phyloP scores from a whole-genome alignment of 768 basidiomycete genomes.

The Phylloporus arenicola region DNA sequence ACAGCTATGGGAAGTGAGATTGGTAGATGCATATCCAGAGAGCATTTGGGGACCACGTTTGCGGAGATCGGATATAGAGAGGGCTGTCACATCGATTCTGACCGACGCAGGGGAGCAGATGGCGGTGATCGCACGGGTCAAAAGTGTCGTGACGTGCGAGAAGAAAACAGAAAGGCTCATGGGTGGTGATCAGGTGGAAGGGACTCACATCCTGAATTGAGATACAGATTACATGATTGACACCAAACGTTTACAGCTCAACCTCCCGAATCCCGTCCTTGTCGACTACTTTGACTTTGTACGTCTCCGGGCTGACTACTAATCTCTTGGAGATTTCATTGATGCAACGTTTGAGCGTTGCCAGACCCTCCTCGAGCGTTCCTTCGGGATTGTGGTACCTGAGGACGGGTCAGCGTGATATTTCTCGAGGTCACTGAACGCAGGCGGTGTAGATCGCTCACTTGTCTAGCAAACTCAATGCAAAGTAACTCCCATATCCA shows the following conservation, averaged over 20 bases:
- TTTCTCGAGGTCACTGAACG: background rate
- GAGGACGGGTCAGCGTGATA: background rate
- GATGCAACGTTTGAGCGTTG: constrained; percentile 78
- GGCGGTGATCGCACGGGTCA: constrained; percentile 31
- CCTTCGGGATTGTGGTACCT: constrained; percentile 93
- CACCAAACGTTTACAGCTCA: constrained; percentile 47
- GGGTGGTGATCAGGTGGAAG: constrained; percentile 46
- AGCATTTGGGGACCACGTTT: constrained; percentile 58
- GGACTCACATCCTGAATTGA: constrained; percentile 20
- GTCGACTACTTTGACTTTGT: constrained; percentile 89
- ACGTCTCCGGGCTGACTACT: constrained; percentile 72
- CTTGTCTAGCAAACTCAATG: constrained; percentile 87
- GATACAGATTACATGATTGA: constrained; percentile 3
- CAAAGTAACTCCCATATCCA: constrained; percentile 93
- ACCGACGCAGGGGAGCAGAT: constrained; percentile 8
- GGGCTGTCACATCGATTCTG: constrained; percentile 16
- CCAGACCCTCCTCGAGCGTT: constrained; percentile 79
- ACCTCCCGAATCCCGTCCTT: constrained; percentile 84
- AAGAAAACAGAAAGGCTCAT: constrained; percentile 48
- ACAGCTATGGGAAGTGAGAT: constrained; percentile 32
- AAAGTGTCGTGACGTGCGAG: constrained; percentile 43
- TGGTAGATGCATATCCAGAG: constrained; percentile 50
- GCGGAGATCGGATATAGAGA: constrained; percentile 45
- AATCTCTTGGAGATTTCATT: constrained; percentile 82
- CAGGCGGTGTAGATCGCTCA: constrained; percentile 27